phyloP scores from a whole-genome alignment of 257 asterid genomes.

The Solanum clarkiae region DNA sequence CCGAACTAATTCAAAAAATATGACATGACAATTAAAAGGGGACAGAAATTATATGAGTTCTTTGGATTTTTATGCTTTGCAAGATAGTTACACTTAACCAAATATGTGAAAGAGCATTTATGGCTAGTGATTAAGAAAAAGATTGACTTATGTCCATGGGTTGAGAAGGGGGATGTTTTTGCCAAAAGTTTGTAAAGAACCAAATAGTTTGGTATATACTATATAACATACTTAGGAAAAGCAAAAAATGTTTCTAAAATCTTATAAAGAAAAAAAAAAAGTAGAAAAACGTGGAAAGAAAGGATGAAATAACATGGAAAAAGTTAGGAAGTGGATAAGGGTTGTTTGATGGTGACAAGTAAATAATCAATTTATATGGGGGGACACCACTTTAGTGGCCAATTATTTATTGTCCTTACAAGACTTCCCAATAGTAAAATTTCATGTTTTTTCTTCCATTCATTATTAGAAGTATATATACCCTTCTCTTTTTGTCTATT shows the following conservation, averaged over 20 bases:
- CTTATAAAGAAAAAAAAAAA: not conserved
- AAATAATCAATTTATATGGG: not conserved
- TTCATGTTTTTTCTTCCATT: not conserved
- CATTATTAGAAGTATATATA: too few species aligned
- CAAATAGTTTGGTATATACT: not conserved
- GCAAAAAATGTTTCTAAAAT: not conserved
- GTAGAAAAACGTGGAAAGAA: not conserved
- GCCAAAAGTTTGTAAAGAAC: not conserved
- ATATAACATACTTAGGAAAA: not conserved
- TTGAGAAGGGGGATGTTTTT: not conserved
- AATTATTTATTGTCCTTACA: not conserved
- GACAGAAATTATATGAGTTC: not conserved
- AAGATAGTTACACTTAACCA: not conserved
- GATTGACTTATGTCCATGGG: not conserved
- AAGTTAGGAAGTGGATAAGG: not conserved
- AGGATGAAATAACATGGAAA: not conserved
- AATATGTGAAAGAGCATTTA: not conserved
- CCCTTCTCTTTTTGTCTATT: too few species aligned
- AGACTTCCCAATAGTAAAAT: not conserved
- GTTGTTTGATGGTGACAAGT: not conserved
- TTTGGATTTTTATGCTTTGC: not conserved
- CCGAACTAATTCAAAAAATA: too few species aligned
- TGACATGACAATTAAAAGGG: too few species aligned
- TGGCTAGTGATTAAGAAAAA: not conserved
- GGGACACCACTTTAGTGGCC: not conserved